These are phyloP conservation scores for Phaeosphaeriaceae sp. DNA, from an alignment of 2,329 filamentous ascomycete genomes.

Conservation along the genomic window DNA sequence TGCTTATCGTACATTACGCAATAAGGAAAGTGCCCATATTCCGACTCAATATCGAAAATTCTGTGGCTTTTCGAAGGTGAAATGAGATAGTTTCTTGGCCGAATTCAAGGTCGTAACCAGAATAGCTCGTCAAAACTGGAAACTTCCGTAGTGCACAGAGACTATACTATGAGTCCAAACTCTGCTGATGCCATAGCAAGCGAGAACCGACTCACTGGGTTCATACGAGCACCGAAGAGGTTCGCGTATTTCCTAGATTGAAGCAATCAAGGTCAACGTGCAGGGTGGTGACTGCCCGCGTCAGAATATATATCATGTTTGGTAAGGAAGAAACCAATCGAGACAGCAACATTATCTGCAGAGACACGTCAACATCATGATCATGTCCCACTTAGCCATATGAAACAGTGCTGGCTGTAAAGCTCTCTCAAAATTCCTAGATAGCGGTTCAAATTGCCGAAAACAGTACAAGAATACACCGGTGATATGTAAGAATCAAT, in stretches of 20 bases:
- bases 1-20: neutral
- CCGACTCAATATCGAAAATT: neutral
- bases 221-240: too few relatives aligned
- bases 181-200: too few relatives aligned
- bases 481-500: conserved; percentile 20
- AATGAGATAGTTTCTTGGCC: neutral
- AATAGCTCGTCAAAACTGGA: neutral
- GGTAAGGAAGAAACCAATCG: too few relatives aligned
- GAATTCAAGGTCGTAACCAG: neutral
- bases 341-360: too few relatives aligned
- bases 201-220: too few relatives aligned
- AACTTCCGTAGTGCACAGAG: neutral
- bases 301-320: too few relatives aligned
- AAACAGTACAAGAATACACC: conserved; percentile 3
- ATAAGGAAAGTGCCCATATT: neutral
- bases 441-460: neutral
- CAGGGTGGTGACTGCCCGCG: too few relatives aligned
- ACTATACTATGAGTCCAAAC: too few relatives aligned
- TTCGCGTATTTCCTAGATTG: too few relatives aligned
- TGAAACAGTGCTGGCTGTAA: neutral
- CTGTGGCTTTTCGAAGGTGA: neutral
- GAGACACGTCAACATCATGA: too few relatives aligned
- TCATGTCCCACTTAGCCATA: too few relatives aligned
- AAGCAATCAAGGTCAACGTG: too few relatives aligned
- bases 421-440: neutral